These are phyloP conservation scores for Mycena galopus DNA, from an alignment of 768 basidiomycete genomes.

Conservation along the genomic window DNA sequence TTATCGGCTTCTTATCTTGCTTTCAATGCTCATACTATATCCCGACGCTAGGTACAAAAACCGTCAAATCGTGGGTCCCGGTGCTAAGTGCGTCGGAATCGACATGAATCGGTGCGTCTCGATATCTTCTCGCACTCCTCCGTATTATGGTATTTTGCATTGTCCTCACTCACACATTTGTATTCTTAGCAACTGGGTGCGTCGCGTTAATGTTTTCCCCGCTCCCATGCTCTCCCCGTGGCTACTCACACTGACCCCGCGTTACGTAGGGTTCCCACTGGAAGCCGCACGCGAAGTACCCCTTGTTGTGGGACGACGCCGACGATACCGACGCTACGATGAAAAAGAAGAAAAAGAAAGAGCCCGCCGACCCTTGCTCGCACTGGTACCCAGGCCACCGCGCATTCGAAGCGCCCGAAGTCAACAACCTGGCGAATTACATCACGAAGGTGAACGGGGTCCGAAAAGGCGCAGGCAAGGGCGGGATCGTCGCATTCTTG, in stretches of 20 bases:
- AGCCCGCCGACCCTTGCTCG: slow-evolving; percentile 69
- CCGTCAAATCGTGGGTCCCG: slow-evolving; percentile 64
- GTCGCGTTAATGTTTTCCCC: too few relatives aligned
- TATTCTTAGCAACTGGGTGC: slow-evolving; percentile 72
- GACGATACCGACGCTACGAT: slow-evolving; percentile 26
- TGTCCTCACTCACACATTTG: background rate
- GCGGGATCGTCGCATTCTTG: slow-evolving; percentile 68
- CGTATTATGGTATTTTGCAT: too few relatives aligned
- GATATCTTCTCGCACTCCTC: too few relatives aligned
- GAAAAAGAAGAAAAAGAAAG: slow-evolving; percentile 39
- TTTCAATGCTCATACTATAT: background rate
- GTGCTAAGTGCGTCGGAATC: slow-evolving; percentile 71
- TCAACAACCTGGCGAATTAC: slow-evolving; percentile 80
- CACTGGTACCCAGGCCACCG: slow-evolving; percentile 82
- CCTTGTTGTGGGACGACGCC: slow-evolving; percentile 28
- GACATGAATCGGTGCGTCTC: slow-evolving; percentile 79
- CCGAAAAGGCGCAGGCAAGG: slow-evolving; percentile 30
- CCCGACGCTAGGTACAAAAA: slow-evolving; percentile 73
- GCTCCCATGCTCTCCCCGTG: background rate
- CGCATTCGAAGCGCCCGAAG: slow-evolving; percentile 83
- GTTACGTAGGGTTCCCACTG: slow-evolving; percentile 79
- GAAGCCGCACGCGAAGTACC: slow-evolving; percentile 52
- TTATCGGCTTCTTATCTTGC: background rate
- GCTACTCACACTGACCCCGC: background rate
- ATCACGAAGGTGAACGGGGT: slow-evolving; percentile 55